Evolutionary conservation across 768 basidiomycete species (phyloP).

Genomic region (Porpolomopsis calyptriformis): DNA sequence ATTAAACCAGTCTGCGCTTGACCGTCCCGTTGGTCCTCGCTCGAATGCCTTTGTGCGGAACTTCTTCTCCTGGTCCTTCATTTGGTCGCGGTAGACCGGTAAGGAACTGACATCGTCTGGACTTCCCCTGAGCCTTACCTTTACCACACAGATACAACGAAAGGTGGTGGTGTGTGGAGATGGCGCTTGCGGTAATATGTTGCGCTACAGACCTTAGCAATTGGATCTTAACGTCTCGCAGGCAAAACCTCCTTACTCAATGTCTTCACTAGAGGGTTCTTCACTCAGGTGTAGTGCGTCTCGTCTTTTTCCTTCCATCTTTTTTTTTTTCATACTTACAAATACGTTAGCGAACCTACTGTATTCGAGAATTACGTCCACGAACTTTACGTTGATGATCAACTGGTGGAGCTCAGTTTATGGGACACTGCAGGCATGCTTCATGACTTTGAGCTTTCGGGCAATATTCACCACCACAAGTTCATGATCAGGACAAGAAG

Average conservation of each 20-base stretch:
- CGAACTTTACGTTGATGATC: constrained; percentile 78
- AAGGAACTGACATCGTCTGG: constrained; percentile 10
- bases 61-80: constrained; percentile 37
- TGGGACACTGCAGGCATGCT: constrained; percentile 94
- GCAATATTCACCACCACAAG: constrained; percentile 17
- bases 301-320: neutral
- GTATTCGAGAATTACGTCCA: constrained; percentile 98
- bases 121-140: neutral
- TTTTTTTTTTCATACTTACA: constrained; percentile 6
- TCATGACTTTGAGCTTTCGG: constrained; percentile 3
- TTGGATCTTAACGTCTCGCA: constrained; percentile 19
- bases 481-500: constrained; percentile 67
- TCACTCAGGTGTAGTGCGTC: constrained; percentile 86
- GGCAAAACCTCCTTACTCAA: constrained; percentile 81
- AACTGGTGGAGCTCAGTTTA: constrained; percentile 79
- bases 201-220: neutral
- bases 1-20: too few species aligned
- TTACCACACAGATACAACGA: constrained; percentile 30
- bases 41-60: constrained; percentile 47
- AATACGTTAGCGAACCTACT: constrained; percentile 60
- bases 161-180: constrained; percentile 89
- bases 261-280: constrained; percentile 85
- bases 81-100: constrained; percentile 50
- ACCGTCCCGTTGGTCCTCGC: too few species aligned
- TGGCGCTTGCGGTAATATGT: constrained; percentile 72